Evolutionary conservation across 257 asterid species (phyloP), one percentile per base, ranked within the genome.

Genomic region (Solanum corneliomulleri): DNA sequence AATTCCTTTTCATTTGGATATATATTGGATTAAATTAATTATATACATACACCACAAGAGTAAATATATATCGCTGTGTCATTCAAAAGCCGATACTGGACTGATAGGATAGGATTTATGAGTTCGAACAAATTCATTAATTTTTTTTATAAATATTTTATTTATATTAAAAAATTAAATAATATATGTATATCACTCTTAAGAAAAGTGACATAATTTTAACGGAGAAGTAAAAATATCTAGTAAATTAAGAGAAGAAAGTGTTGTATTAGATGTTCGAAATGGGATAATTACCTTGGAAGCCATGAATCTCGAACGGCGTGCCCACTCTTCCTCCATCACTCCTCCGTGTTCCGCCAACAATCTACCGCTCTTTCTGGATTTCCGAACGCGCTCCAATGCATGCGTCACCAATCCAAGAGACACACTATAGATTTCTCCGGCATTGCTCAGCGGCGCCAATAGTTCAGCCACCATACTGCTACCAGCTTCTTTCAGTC

Each of bases 391-490:
- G 16, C 88, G 74, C 11, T 89, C 75, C 83, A 89, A 29, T 12
- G 90, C 92, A 76, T 88, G 90, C 35, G 87, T 37, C 45, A 92
- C 94, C 85, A 91, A 78, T 7, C 93, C 94, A 23, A 90, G 91
- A 35, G 93, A 76, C 14, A 91, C 92, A 71, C 93, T 84, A 71
- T 83, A 90, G 49, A 86, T 16, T 86, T 77, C 88, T 69, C 83
- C 82, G 62, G 88, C 92, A 27, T 88, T 86, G 21, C 80, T 87
- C 12, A 92, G 66, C 52, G 90, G 88, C 58, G 76, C 90, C 4
- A 83, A 82, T 84, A 90, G 58, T 37, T 88, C 84, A 25, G 69
- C 47, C 71, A 81, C 88, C 23, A 88, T 77, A 20, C 87, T 86
- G 72, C 88, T 89, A 15, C 91, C 89, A 2, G 88, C 92, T 39